phyloP scores from a whole-genome alignment of 2,329 filamentous ascomycete genomes.

The Aspergillus glaucus region DNA sequence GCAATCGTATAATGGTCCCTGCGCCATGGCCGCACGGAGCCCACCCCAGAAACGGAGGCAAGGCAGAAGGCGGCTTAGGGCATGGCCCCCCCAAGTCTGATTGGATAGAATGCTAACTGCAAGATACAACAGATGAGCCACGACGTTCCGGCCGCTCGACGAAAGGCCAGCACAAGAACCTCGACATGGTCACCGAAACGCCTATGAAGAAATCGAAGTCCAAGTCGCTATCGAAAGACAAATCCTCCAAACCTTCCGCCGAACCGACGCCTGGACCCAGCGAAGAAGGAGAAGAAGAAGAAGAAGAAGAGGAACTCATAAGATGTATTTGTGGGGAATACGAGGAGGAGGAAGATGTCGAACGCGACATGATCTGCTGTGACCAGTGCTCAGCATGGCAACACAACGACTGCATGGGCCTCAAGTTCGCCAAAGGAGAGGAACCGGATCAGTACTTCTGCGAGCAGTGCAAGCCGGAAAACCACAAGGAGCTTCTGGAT shows the following conservation, averaged over 20 bases:
- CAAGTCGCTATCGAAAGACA: conserved; percentile 43
- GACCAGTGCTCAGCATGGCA: conserved; percentile 93
- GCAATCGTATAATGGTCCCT: conserved; percentile 35
- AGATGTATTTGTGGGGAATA: conserved; percentile 89
- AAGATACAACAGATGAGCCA: conserved; percentile 64
- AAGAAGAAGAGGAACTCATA: conserved; percentile 68
- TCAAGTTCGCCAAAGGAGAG: conserved; percentile 68
- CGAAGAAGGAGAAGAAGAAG: conserved; percentile 59
- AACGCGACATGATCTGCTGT: conserved; percentile 91
- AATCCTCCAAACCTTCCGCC: conserved; percentile 41
- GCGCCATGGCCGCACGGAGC: conserved; percentile 4
- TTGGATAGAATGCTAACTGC: conserved; percentile 24
- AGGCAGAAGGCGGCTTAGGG: background rate
- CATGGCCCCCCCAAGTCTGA: conserved; percentile 1
- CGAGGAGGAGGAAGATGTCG: conserved; percentile 76
- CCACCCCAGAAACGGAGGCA: background rate
- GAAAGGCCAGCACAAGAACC: conserved; percentile 91
- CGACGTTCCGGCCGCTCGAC: conserved; percentile 92
- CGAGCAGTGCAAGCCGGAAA: conserved; percentile 77
- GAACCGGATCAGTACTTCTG: conserved; percentile 84
- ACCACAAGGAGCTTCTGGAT: conserved; percentile 73
- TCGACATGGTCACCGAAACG: conserved; percentile 63
- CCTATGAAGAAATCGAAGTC: conserved; percentile 42
- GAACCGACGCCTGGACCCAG: conserved; percentile 40
- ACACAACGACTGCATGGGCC: conserved; percentile 91